Conservation (phyloP, 1,139 yeast genomes). For the Magnusiomyces paraingens region DNA sequence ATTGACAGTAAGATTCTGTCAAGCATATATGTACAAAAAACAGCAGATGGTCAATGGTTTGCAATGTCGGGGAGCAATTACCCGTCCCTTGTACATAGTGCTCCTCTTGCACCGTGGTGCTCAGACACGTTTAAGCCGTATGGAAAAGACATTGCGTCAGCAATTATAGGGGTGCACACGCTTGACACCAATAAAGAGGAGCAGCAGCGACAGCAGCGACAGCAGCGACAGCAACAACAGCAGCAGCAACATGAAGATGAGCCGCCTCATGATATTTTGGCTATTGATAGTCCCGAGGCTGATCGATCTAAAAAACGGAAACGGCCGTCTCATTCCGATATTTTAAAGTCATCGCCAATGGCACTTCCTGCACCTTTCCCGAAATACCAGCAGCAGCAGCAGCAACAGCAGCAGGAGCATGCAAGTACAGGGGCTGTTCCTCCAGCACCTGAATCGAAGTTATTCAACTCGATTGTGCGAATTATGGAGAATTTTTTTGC, state of each 20-base stretch:
- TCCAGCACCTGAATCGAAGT: slow-evolving; percentile 19
- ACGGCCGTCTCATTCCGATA: slow-evolving; percentile 10
- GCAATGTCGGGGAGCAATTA: slow-evolving; percentile 74
- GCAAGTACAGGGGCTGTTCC: slow-evolving; percentile 4
- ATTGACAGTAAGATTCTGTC: slow-evolving; percentile 20
- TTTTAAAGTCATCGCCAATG: slow-evolving; percentile 15
- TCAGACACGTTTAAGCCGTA: slow-evolving; percentile 14
- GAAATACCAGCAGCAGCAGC: slow-evolving; percentile 13
- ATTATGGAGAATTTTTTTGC: slow-evolving; percentile 48
- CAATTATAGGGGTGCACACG: slow-evolving; percentile 36
- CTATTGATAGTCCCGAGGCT: slow-evolving; percentile 16
- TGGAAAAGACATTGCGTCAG: slow-evolving; percentile 19
- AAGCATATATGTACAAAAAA: slow-evolving; percentile 59
- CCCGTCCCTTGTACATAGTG: slow-evolving; percentile 75
- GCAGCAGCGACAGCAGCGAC: too few species aligned
- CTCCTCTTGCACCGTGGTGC: slow-evolving; percentile 47
- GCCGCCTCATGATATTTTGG: slow-evolving; percentile 6
- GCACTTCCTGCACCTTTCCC: slow-evolving; percentile 16
- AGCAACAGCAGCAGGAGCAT: too few species aligned
- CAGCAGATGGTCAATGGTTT: slow-evolving; percentile 70
- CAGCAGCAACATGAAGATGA: background rate
- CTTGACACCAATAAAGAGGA: background rate
- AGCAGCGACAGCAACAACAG: too few species aligned
- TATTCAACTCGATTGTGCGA: slow-evolving; percentile 24
- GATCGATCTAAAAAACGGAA: slow-evolving; percentile 7